Evolutionary conservation across 169 alveolate species (phyloP).

Genomic region (Cyclospora cayetanensis): DNA sequence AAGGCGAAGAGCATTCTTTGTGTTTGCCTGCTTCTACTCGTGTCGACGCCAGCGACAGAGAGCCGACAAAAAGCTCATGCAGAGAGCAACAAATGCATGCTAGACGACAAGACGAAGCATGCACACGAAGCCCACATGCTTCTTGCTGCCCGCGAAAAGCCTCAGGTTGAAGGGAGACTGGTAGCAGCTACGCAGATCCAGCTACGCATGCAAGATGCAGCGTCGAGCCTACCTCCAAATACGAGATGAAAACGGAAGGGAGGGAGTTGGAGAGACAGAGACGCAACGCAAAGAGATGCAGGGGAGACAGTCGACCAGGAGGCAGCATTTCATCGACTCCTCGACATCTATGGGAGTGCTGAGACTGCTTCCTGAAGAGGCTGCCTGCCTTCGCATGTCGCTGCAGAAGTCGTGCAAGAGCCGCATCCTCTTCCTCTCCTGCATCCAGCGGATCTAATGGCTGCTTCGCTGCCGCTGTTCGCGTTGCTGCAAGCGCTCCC

Average conservation of each 20-base stretch:
- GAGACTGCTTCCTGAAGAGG: slow-evolving; percentile 55
- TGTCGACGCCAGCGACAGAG: too few species aligned
- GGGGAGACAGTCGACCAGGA: slow-evolving; percentile 66
- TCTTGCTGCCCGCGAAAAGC: too few species aligned
- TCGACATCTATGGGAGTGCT: not conserved
- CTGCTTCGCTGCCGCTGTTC: not conserved
- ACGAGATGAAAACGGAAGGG: slow-evolving; percentile 22
- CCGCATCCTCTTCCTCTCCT: slow-evolving; percentile 42
- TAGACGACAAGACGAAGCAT: too few species aligned
- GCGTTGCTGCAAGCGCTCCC: not conserved
- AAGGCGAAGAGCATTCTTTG: too few species aligned
- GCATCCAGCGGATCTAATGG: not conserved
- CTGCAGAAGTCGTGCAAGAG: slow-evolving; percentile 70
- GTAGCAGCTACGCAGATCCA: too few species aligned
- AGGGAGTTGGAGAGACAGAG: slow-evolving; percentile 72
- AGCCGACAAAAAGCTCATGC: too few species aligned
- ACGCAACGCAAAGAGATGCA: slow-evolving; percentile 74
- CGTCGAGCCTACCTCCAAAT: slow-evolving; percentile 10
- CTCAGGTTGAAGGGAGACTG: too few species aligned
- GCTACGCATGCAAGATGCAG: not conserved
- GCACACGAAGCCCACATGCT: too few species aligned
- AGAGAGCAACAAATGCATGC: too few species aligned
- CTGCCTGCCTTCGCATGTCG: slow-evolving; percentile 73
- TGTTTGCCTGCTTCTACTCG: too few species aligned
- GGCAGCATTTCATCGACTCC: slow-evolving; percentile 69